phyloP scores from a whole-genome alignment of 2,329 filamentous ascomycete species.

The Proliferodiscus dingleyae region DNA sequence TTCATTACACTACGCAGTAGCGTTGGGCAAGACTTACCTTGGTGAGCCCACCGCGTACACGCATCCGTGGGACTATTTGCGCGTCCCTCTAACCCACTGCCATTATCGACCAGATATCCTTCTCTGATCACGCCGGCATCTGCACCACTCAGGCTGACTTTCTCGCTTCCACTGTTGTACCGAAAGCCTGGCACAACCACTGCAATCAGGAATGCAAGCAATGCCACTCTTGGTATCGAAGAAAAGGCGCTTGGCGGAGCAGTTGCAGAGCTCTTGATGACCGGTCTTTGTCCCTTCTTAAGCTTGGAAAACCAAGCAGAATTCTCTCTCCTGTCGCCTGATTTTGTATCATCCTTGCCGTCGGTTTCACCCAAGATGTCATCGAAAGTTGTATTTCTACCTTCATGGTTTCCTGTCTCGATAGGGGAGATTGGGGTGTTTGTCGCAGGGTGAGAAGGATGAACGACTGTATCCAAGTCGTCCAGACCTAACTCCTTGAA shows the following conservation, averaged over 20 bases:
- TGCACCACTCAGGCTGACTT: constrained; percentile 39
- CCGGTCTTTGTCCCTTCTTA: constrained; percentile 28
- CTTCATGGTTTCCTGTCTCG: neutral
- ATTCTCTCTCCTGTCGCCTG: constrained; percentile 2
- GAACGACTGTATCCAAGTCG: constrained; percentile 19
- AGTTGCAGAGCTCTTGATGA: constrained; percentile 40
- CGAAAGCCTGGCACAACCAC: constrained; percentile 45
- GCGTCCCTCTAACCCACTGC: constrained; percentile 34
- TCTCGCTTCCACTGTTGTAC: constrained; percentile 35
- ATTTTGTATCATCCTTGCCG: constrained; percentile 5
- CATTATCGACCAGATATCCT: constrained; percentile 30
- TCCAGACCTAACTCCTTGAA: constrained; percentile 29
- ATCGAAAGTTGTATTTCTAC: constrained; percentile 6
- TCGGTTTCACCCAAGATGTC: constrained; percentile 5
- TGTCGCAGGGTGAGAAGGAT: constrained; percentile 8
- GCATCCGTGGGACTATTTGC: constrained; percentile 48
- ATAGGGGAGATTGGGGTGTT: neutral
- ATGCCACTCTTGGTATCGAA: constrained; percentile 41
- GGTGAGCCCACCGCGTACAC: constrained; percentile 62
- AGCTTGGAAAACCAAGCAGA: constrained; percentile 20
- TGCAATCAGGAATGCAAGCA: constrained; percentile 47
- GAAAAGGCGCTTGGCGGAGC: constrained; percentile 39
- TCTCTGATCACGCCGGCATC: constrained; percentile 42
- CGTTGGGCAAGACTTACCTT: constrained; percentile 39
- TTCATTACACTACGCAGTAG: neutral